phyloP scores from a whole-genome alignment of 352 stramenopile species.

The Phytopythium sindhum region DNA sequence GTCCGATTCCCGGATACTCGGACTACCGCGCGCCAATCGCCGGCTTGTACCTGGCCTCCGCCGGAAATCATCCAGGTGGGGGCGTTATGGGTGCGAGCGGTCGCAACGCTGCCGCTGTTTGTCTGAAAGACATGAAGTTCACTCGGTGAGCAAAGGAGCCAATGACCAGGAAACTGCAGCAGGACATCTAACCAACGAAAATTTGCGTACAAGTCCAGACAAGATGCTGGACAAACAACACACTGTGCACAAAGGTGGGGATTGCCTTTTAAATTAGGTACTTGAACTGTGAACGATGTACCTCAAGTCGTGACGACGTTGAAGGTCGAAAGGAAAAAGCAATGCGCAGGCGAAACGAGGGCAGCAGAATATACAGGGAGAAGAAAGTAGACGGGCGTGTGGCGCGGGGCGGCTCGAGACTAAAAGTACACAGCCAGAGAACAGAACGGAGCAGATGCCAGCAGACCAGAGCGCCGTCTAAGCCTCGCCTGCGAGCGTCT shows the following conservation, averaged over 20 bases:
- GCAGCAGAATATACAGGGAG: background rate
- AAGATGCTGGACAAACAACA: no score
- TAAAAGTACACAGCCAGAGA: conserved; percentile 9
- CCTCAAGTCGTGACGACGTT: background rate
- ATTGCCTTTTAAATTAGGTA: conserved; percentile 5
- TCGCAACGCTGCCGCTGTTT: conserved; percentile 77
- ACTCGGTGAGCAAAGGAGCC: background rate
- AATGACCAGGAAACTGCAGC: background rate
- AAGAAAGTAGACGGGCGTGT: background rate
- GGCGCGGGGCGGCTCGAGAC: conserved; percentile 4
- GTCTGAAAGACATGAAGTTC: conserved; percentile 57
- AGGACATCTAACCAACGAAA: background rate
- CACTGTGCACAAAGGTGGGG: no score
- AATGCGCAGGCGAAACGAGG: background rate
- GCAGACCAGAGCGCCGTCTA: conserved; percentile 10
- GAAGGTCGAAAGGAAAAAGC: background rate
- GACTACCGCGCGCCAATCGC: conserved; percentile 81
- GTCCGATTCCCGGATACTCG: conserved; percentile 78
- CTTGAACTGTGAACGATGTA: background rate
- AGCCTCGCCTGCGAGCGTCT: conserved; percentile 73
- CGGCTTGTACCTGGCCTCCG: conserved; percentile 83
- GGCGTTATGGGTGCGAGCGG: conserved; percentile 90
- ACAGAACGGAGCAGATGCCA: background rate
- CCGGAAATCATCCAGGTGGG: conserved; percentile 86
- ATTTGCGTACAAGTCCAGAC: no score